Evolutionary conservation across 768 basidiomycete species (phyloP).

Genomic region (Scleroderma citrinum): DNA sequence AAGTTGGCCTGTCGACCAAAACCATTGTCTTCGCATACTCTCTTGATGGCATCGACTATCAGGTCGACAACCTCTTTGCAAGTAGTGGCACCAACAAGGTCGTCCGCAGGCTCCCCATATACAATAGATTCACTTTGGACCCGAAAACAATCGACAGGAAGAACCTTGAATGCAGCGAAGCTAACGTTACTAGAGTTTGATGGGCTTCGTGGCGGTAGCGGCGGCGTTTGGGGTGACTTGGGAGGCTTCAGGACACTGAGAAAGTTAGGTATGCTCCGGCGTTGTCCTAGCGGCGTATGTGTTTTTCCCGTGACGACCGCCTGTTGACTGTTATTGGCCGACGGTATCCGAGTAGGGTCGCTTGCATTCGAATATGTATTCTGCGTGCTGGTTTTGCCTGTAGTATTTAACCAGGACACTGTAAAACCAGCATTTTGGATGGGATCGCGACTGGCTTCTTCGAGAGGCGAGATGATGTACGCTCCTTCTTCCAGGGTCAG

Average conservation of each 20-base stretch:
- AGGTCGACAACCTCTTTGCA: conserved; percentile 75
- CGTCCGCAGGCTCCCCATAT: conserved; percentile 55
- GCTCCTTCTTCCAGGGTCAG: conserved; percentile 52
- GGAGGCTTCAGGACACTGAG: conserved; percentile 14
- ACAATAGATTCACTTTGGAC: conserved; percentile 34
- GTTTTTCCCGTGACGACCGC: background rate
- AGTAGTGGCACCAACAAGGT: conserved; percentile 52
- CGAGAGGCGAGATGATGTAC: conserved; percentile 90
- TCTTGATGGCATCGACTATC: conserved; percentile 64
- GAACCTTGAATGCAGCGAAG: conserved; percentile 74
- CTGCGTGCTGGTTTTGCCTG: conserved; percentile 62
- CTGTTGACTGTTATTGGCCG: background rate
- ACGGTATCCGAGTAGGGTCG: conserved; percentile 25
- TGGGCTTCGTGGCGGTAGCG: conserved; percentile 17
- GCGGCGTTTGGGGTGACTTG: conserved; percentile 24
- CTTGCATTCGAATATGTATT: conserved; percentile 83
- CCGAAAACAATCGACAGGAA: conserved; percentile 62
- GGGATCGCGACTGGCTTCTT: conserved; percentile 86
- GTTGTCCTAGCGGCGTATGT: too few relatives aligned
- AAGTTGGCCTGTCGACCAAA: conserved; percentile 38
- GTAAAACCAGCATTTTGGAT: conserved; percentile 85
- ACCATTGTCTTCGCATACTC: conserved; percentile 63
- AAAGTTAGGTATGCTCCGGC: too few relatives aligned
- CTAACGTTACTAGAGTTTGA: conserved; percentile 33
- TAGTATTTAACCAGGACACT: conserved; percentile 71